Evolutionary conservation across 495 filamentous ascomycete genomes (phyloP), one percentile per base, ranked within the genome.

Genomic region (Lichina pygmaea): DNA sequence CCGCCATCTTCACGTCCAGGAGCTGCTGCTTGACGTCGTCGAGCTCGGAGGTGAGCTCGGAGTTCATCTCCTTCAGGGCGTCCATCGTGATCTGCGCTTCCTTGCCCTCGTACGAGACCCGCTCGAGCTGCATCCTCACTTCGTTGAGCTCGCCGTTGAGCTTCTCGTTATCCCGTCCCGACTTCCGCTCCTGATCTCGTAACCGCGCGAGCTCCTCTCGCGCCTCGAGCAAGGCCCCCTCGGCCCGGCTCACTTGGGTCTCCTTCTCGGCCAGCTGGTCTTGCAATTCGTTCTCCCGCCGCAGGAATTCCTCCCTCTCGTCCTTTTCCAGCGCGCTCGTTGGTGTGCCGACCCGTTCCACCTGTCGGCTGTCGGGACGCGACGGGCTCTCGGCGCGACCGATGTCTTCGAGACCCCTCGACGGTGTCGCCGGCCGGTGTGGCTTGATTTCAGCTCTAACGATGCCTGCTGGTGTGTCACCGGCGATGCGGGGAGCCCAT

Each of bases 21-120:
- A 97, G 77, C 52, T 94, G 82, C 55, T 95, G 91, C 62, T 97
- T 97, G 37, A 95, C 73, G 37, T 93, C 86, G 54, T 95, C 86
- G 15, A 97, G 61, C 56, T 97, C 89, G 10, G 73, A 55, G 0
- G 86, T 93, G 31, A 97, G 71, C 57, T 97, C 89, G 0, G 77
- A 62, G 54, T 97, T 97, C 38, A 86, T 89, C 54, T 95, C 89
- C 55, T 94, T 93, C 13, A 97, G 66, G 15, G 82, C 77, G 57
- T 97, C 89, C 81, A 97, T 94, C 11, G 89, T 95, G 54, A 97
- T 97, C 48, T 77, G 72, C 6, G 82, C 84, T 59, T 97, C 89
- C 60, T 94, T 94, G 64, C 79, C 77, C 66, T 97, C 89, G 53
- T 94, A 97, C 1, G 81, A 75, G 32, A 97, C 67, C 54, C 86